Percentiles rank a stretch among this genome's conserved stretches.
Conservation (phyloP, 2,329 filamentous ascomycete genomes). For the Diplodia scrobiculata region DNA sequence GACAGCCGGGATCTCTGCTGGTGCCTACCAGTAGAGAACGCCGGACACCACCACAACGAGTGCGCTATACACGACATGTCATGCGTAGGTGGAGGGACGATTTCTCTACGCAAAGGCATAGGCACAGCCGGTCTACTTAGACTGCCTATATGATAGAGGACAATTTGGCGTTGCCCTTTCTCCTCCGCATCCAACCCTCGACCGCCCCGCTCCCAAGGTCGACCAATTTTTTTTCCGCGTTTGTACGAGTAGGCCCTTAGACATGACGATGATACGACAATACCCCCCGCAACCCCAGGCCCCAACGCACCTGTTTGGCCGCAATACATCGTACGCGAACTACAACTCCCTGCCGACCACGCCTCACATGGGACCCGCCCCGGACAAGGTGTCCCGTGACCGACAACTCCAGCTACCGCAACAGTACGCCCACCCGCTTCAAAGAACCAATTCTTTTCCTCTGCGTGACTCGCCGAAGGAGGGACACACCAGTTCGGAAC, state of each 20-base stretch:
- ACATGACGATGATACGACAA: conserved; percentile 47
- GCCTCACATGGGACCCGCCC: conserved; percentile 9
- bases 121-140: conserved; percentile 47
- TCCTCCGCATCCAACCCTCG: conserved; percentile 7
- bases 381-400: conserved; percentile 28
- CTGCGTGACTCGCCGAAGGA: conserved; percentile 36
- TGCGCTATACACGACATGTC: conserved; percentile 41
- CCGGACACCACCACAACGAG: conserved; percentile 18
- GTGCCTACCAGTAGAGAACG: conserved; percentile 25
- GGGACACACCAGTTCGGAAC: conserved; percentile 36
- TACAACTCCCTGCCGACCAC: conserved; percentile 37
- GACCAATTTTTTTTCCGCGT: conserved; percentile 14
- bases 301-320: conserved; percentile 34
- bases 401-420: conserved; percentile 37
- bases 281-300: conserved; percentile 42
- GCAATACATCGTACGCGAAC: conserved; percentile 33
- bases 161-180: conserved; percentile 31
- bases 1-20: conserved; percentile 26
- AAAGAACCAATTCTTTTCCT: conserved; percentile 44
- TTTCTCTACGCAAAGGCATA: conserved; percentile 49
- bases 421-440: conserved; percentile 47
- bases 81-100: conserved; percentile 42
- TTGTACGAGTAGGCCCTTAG: conserved; percentile 29
- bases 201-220: conserved; percentile 6
- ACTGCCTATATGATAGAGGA: conserved; percentile 34